Percentiles rank a stretch among this genome's conserved stretches.
These are phyloP conservation scores for Neofusicoccum kwambonambiense DNA, from an alignment of 2,329 filamentous ascomycete species.

Conservation along the genomic window DNA sequence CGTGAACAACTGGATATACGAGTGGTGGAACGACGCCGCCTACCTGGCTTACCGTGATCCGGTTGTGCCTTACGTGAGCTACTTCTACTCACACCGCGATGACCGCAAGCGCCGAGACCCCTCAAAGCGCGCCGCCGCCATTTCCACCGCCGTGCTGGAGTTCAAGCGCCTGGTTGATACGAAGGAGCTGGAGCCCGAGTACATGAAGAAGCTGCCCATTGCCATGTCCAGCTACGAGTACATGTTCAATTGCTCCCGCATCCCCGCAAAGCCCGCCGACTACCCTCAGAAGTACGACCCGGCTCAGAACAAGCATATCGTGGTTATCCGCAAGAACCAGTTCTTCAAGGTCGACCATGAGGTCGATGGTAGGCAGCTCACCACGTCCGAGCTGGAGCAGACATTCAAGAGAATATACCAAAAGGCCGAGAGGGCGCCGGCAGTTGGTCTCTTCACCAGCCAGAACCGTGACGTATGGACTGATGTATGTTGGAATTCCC, in stretches of 20 bases:
- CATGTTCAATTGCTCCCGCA: conserved; percentile 95
- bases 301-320: conserved; percentile 78
- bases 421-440: conserved; percentile 67
- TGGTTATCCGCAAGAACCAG: conserved; percentile 91
- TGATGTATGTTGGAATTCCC: conserved; percentile 51
- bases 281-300: conserved; percentile 77
- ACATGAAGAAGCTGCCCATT: conserved; percentile 96
- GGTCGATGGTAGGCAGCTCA: conserved; percentile 79
- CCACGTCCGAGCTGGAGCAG: conserved; percentile 81
- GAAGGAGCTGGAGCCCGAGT: conserved; percentile 87
- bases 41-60: conserved; percentile 94
- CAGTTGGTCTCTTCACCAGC: conserved; percentile 81
- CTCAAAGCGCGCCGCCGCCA: conserved; percentile 86
- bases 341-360: conserved; percentile 92
- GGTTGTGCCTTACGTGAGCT: conserved; percentile 95
- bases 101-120: conserved; percentile 85
- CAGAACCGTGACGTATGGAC: conserved; percentile 95
- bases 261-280: conserved; percentile 79
- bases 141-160: conserved; percentile 79
- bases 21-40: conserved; percentile 97
- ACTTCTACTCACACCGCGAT: conserved; percentile 98
- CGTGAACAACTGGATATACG: conserved; percentile 88
- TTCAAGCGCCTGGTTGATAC: conserved; percentile 92
- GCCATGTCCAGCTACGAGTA: conserved; percentile 98
- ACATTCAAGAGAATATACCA: conserved; percentile 86